A percentile compares a stretch with the other conserved stretches of the same genome.
Evolutionary conservation across 1,284 basidiomycete species (phyloP).

Genomic region (Trichosporon sp.): DNA sequence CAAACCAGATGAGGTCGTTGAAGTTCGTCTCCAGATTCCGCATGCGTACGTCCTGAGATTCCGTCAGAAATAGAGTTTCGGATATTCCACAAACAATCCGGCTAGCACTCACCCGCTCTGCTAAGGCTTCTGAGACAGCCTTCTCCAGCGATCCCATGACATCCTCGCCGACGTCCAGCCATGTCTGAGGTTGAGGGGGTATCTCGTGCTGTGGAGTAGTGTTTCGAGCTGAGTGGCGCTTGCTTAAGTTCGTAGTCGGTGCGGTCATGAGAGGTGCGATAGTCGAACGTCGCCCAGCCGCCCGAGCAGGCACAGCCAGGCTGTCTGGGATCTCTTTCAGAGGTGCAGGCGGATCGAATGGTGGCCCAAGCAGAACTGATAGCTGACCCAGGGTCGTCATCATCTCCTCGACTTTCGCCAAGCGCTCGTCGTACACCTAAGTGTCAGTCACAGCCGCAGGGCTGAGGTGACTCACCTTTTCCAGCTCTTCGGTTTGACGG

Average conservation of each 20-base stretch:
- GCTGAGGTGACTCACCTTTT: constrained; percentile 19
- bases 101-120: constrained; percentile 32
- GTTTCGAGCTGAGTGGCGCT: constrained; percentile 11
- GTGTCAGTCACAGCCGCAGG: background rate
- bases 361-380: constrained; percentile 35
- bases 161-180: constrained; percentile 37
- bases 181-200: constrained; percentile 9
- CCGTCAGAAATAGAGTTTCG: background rate
- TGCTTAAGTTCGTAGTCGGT: constrained; percentile 13
- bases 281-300: background rate
- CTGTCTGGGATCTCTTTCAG: constrained; percentile 31
- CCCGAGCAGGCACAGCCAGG: constrained; percentile 1
- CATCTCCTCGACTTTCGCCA: constrained; percentile 29
- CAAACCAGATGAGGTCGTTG: constrained; percentile 39
- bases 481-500: constrained; percentile 30
- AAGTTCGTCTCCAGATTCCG: constrained; percentile 33
- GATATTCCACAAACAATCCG: background rate
- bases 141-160: constrained; percentile 31
- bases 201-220: background rate
- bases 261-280: constrained; percentile 1
- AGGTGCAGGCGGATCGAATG: constrained; percentile 34
- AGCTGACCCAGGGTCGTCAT: constrained; percentile 24
- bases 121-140: constrained; percentile 26
- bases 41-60: constrained; percentile 28
- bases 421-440: constrained; percentile 38